phyloP scores from a whole-genome alignment of 2,329 filamentous ascomycete genomes.

The Curvularia eragrostidis region DNA sequence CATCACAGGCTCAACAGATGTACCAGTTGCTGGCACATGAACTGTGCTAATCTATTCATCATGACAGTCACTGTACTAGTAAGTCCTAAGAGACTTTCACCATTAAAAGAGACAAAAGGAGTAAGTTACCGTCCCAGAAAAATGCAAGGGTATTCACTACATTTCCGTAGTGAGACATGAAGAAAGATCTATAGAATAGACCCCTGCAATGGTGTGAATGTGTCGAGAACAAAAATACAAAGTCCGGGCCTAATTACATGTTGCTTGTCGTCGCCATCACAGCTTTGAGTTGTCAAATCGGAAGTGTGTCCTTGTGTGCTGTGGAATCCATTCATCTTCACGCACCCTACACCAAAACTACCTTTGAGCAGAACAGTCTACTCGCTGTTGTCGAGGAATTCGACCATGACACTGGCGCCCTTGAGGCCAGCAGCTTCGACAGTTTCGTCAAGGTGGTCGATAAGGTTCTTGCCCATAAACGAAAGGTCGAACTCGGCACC shows the following conservation, averaged over 20 bases:
- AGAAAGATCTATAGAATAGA: constrained; percentile 18
- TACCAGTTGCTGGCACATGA: background rate
- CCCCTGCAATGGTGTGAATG: background rate
- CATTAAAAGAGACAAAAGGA: background rate
- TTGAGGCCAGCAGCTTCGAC: constrained; percentile 85
- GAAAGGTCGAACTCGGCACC: constrained; percentile 86
- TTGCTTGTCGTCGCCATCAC: background rate
- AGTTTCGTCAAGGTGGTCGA: constrained; percentile 73
- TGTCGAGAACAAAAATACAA: background rate
- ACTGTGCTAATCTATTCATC: background rate
- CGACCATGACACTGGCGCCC: constrained; percentile 94
- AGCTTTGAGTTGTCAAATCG: background rate
- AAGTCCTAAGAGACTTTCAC: background rate
- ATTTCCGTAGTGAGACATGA: constrained; percentile 6
- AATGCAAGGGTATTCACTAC: constrained; percentile 20
- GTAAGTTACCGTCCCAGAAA: constrained; percentile 7
- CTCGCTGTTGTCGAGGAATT: constrained; percentile 64
- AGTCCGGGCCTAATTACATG: background rate
- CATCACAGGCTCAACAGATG: background rate
- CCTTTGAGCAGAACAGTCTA: background rate
- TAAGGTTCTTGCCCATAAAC: constrained; percentile 83
- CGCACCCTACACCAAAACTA: background rate
- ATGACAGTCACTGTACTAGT: background rate
- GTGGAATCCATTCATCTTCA: background rate
- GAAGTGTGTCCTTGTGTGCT: background rate